Evolutionary conservation across 306 rosid species (phyloP), one percentile per base, ranked within the genome.

Genomic region (Parietaria judaica): DNA sequence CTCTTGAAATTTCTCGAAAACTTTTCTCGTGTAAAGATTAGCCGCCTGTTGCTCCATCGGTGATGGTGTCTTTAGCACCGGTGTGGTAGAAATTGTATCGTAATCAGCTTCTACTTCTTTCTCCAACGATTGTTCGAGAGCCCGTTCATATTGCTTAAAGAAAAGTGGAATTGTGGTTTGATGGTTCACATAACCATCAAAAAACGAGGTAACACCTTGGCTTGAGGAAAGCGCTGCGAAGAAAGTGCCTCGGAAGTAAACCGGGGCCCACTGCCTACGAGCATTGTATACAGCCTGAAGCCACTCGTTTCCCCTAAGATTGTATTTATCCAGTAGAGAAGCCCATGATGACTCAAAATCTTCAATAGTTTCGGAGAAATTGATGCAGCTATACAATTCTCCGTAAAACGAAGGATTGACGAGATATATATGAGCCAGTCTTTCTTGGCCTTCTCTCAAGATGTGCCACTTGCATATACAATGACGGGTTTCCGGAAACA

Each of bases 11-110:
- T 81, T 83, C 1, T 82, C 70, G 73, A 86, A 86, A 70, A 81
- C 83, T 48, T 77, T 83, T 54, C 65, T 86, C 31, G 95, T 81
- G 67, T 86, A 86, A 46, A 75, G 67, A 68, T 72, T 79, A 60
- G 90, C 90, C 66, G 88, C 88, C 74, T 86, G 90, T 58, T 79
- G 87, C 78, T 86, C 95, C 90, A 86, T 86, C 52, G 95, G 95
- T 64, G 95, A 83, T 55, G 90, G 90, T 23, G 95, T 86, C 74
- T 81, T 86, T 70, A 86, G 66, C 14, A 75, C 72, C 57, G 95
- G 90, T 44, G 79, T 75, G 35, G 82, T 79, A 72, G 77, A 83
- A 47, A 69, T 68, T 69, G 95, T 81, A 71, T 81, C 84, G 16
- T 61, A 75, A 75, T 86, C 95, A 16, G 90, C 84, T 75, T 86